Evolutionary conservation across 805 yeast genomes (phyloP), one percentile per base, ranked within the genome.

Genomic region (Naumovozyma baii): DNA sequence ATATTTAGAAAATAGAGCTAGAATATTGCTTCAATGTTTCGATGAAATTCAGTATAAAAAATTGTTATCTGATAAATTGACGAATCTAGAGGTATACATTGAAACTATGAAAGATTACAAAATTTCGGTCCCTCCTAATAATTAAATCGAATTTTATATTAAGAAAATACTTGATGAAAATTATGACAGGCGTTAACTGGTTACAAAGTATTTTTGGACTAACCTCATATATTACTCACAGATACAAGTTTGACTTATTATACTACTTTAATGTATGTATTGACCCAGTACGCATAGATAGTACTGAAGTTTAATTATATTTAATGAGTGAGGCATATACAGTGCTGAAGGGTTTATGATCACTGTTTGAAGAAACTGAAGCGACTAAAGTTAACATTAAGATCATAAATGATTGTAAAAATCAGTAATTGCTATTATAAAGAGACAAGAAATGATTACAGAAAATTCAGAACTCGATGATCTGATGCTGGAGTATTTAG

Each of bases 21-120:
- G 39, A 45, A 31, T 45, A 39, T 33, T 13, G 22, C 9, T 18
- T 10, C 16, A 34, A 33, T 7, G 33, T 40, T n/a, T 18, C 28
- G 8, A 39, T 45, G 39, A 39, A 32, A 12, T 37, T 47, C 15
- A 49, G 49, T 9, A 47, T 45, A 46, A 41, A 20, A 42, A 40
- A 4, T 30, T 41, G 2, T 28, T 39, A 9, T 31, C 29, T 2
- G 46, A 39, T 5, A 44, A 46, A 25, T 10, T 41, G 16, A 36
- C 38, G 5, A 36, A 29, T 25, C 16, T 39, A 26, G 37, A 37
- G 10, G 32, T 40, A 3, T 29, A 32, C 16, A n/a, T 43, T 9
- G 17, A 36, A 3, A 25, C 18, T 10, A 22, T 12, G 31, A 33
- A 40, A 39, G 20, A 9, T 18, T 12, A 38, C 31, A 32, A 25